Evolutionary conservation across 2,329 filamentous ascomycete species (phyloP).

Genomic region (Botrytis galanthina): DNA sequence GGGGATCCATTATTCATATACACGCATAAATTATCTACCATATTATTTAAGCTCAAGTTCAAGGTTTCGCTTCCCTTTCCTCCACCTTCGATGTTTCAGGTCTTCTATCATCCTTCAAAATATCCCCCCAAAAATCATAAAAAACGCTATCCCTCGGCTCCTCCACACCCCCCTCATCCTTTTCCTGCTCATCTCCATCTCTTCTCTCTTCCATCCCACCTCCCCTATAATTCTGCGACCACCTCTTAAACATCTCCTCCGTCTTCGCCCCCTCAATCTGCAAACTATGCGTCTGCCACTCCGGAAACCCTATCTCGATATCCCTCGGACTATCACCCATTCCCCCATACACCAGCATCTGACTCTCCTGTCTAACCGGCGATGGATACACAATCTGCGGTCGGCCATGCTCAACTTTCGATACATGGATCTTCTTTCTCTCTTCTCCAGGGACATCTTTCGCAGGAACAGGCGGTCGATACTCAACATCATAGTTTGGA

Average conservation of each 20-base stretch:
- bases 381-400: conserved; percentile 8
- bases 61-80: background rate
- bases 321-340: conserved; percentile 3
- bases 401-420: background rate
- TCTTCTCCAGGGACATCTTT: background rate
- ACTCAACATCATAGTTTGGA: background rate
- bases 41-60: background rate
- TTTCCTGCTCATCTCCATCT: background rate
- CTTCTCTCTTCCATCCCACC: background rate
- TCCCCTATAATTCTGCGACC: conserved; percentile 9
- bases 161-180: background rate
- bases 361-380: conserved; percentile 11
- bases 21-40: background rate
- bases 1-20: background rate
- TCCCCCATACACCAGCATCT: conserved; percentile 1
- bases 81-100: background rate
- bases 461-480: background rate
- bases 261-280: conserved; percentile 2
- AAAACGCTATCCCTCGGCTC: background rate
- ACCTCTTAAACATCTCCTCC: conserved; percentile 8
- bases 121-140: conserved; percentile 11
- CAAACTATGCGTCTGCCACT: conserved; percentile 5
- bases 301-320: conserved; percentile 6
- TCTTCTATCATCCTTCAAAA: background rate
- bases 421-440: background rate